phyloP scores from a whole-genome alignment of 2,329 filamentous ascomycete species.

The Acrodontium crateriforme region DNA sequence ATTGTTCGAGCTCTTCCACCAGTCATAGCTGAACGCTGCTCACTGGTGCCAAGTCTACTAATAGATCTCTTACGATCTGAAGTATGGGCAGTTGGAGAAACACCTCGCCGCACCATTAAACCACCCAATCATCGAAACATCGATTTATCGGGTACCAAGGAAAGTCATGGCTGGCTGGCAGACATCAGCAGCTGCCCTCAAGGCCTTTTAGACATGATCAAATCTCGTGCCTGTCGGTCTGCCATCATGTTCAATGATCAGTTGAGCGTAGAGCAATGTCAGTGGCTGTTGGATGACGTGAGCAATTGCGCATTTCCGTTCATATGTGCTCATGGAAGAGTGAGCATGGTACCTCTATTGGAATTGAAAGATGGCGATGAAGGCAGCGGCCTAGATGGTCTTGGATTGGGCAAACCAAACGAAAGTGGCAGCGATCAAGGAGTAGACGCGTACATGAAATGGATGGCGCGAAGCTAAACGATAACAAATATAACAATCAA shows the following conservation, averaged over 20 bases:
- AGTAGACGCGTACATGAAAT: no score
- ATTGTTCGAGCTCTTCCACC: constrained; percentile 50
- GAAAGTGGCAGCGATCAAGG: no score
- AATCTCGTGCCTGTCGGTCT: constrained; percentile 63
- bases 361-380: no score
- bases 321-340: constrained; percentile 64
- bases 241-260: constrained; percentile 79
- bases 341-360: constrained; percentile 35
- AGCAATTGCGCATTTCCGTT: constrained; percentile 58
- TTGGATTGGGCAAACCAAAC: no score
- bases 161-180: constrained; percentile 38
- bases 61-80: constrained; percentile 63
- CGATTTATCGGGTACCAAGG: constrained; percentile 3
- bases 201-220: constrained; percentile 61
- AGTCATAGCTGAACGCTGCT: constrained; percentile 63
- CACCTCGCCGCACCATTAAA: constrained; percentile 1
- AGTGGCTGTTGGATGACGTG: constrained; percentile 42
- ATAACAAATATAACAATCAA: no score
- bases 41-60: constrained; percentile 54
- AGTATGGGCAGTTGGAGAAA: constrained; percentile 38
- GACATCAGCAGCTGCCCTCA: constrained; percentile 56
- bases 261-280: constrained; percentile 45
- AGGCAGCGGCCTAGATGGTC: no score
- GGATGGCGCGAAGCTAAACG: no score
- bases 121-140: no score